phyloP scores from a whole-genome alignment of 495 filamentous ascomycete genomes.

The Aspergillus nidulans region DNA sequence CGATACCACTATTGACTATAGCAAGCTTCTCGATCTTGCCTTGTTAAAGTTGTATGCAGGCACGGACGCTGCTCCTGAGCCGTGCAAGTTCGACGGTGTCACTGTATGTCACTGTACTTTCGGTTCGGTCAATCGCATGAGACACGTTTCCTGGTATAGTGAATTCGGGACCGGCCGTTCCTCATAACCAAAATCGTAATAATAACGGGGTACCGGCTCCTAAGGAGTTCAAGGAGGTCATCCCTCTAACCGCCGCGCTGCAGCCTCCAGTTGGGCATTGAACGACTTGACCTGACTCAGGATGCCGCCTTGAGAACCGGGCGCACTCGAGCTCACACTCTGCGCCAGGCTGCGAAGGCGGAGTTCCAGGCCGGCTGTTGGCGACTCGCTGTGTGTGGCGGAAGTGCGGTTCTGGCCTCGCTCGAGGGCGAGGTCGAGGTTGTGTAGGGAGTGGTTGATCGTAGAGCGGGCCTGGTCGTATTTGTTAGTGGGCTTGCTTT shows the following conservation, averaged over 20 bases:
- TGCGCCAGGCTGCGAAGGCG: conserved; percentile 39
- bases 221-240: conserved; percentile 5
- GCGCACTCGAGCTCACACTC: conserved; percentile 36
- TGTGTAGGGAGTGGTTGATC: conserved; percentile 45
- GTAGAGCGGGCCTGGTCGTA: conserved; percentile 32
- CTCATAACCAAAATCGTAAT: not conserved
- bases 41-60: no score
- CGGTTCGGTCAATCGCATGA: no score
- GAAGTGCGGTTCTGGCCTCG: conserved; percentile 33
- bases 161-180: not conserved
- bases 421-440: conserved; percentile 42
- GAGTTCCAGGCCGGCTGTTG: conserved; percentile 39
- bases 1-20: no score
- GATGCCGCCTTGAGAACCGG: conserved; percentile 38
- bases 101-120: no score
- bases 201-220: conserved; percentile 7
- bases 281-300: conserved; percentile 40
- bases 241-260: conserved; percentile 30
- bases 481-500: conserved; percentile 7
- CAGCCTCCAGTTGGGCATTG: conserved; percentile 41
- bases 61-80: no score
- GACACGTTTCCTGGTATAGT: not conserved
- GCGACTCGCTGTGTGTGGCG: conserved; percentile 17
- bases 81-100: no score
- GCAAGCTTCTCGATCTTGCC: no score